Percentiles rank a stretch among this genome's conserved stretches.
phyloP scores from a whole-genome alignment of 768 basidiomycete genomes.

The Cyclocybe aegerita region DNA sequence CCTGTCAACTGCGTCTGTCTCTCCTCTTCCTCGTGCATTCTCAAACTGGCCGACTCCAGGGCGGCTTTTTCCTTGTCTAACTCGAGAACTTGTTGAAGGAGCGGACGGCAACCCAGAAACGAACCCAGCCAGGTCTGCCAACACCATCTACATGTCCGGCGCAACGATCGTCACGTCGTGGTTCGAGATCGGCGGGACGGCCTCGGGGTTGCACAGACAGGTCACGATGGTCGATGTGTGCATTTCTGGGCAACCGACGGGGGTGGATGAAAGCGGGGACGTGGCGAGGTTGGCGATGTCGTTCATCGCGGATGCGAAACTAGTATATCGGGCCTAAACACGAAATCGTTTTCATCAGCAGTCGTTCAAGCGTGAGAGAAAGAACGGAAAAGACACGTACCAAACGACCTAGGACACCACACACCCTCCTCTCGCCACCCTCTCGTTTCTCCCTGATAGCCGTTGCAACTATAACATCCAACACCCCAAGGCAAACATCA shows the following conservation, averaged over 20 bases:
- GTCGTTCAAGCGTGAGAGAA: not conserved
- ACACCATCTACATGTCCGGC: too few relatives aligned
- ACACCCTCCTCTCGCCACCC: conserved; percentile 66
- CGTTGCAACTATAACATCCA: too few relatives aligned
- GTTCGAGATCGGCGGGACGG: conserved; percentile 64
- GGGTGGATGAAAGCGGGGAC: conserved; percentile 25
- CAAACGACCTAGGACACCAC: conserved; percentile 78
- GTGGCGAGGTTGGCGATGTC: conserved; percentile 36
- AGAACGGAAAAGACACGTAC: conserved; percentile 36
- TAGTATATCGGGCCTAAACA: conserved; percentile 32
- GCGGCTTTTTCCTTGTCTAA: too few relatives aligned
- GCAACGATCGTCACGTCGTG: conserved; percentile 47
- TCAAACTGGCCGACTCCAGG: too few relatives aligned
- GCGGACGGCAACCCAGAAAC: too few relatives aligned
- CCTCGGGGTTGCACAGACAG: conserved; percentile 70
- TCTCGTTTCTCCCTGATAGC: too few relatives aligned
- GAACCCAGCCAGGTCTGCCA: too few relatives aligned
- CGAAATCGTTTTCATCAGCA: too few relatives aligned
- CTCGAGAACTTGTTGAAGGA: too few relatives aligned
- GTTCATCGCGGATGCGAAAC: conserved; percentile 41
- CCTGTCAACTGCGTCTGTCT: too few relatives aligned
- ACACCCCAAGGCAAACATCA: conserved; percentile 78
- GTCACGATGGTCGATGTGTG: conserved; percentile 78
- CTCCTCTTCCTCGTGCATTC: too few relatives aligned
- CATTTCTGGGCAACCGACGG: conserved; percentile 50